Percentiles rank a stretch among this genome's conserved stretches.
Evolutionary conservation across 345 rosid genomes (phyloP).

Genomic region (Moricandia moricandioides): DNA sequence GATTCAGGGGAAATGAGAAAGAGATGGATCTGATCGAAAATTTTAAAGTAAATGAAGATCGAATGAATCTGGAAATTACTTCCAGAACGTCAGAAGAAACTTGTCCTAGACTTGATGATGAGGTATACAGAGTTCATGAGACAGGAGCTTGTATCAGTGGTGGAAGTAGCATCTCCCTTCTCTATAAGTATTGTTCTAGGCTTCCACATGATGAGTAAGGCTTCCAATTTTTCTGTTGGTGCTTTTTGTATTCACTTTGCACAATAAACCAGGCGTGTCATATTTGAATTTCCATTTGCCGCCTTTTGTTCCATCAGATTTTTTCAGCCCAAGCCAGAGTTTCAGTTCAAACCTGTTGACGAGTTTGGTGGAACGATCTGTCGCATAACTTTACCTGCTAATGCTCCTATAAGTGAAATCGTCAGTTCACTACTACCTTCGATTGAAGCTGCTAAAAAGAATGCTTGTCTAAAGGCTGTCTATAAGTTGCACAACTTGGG

Average conservation of each 20-base stretch:
- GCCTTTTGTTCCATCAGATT: conserved; percentile 53
- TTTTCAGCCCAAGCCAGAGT: conserved; percentile 73
- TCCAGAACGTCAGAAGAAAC: conserved; percentile 60
- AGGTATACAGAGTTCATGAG: conserved; percentile 59
- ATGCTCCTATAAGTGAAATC: conserved; percentile 71
- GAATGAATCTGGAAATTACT: conserved; percentile 71
- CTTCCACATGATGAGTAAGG: conserved; percentile 93
- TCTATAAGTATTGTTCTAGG: conserved; percentile 79
- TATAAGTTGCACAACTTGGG: conserved; percentile 76
- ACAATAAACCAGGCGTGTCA: conserved; percentile 6
- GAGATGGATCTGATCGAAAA: conserved; percentile 65
- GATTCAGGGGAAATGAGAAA: conserved; percentile 63
- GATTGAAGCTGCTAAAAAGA: conserved; percentile 73
- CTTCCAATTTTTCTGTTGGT: conserved; percentile 25
- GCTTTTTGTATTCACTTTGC: conserved; percentile 6
- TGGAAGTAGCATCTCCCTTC: conserved; percentile 76
- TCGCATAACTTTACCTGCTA: conserved; percentile 66
- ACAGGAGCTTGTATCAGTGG: conserved; percentile 79
- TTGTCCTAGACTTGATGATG: conserved; percentile 49
- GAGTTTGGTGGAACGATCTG: conserved; percentile 77
- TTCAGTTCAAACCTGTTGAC: conserved; percentile 54
- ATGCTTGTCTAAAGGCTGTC: conserved; percentile 79
- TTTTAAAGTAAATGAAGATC: conserved; percentile 56
- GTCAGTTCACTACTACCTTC: conserved; percentile 59
- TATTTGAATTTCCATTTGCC: conserved; percentile 21